Base-by-base conservation (phyloP, 371 early-diverging fungal genomes). In the Syncephalis fuscata region DNA sequence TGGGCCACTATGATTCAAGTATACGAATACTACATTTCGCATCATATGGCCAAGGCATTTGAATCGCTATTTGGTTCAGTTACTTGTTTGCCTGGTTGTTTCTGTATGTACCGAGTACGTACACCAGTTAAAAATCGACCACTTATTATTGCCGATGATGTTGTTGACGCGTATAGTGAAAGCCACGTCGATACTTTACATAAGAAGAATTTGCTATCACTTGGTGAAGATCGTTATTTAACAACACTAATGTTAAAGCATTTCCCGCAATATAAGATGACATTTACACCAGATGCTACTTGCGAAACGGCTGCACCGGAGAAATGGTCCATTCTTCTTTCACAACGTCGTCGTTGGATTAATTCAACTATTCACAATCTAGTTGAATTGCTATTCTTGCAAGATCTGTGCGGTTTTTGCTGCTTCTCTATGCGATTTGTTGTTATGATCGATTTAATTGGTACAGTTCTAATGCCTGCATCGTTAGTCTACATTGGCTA, bases 211-310 rank as follows among this genome's bases (percentile, higher is more conserved):
- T 63, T 84, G 63, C 75, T 81, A 51, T 73, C 70, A 25, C 64
- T 88, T 45, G 88, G 85, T 39, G 86, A 88, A 64, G 88, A 88
- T 61, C 80, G 88, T 22, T 94, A 91, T 56, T 65, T 96, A 61
- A 99, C 99, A 0, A 99, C 99, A 0, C 71, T 99, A 21, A 86
- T 99, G 74, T 70, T 99, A 55, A 99, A 99, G 65, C 85, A 95
- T 57, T 99, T 98, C 71, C 95, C 98, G 45, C 83, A 88, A 62
- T 82, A 87, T 71, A 95, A 95, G 67, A 87, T 90, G 67, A 88
- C 90, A 47, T 99, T 99, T 64, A 86, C 91, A 2, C 77, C 94
- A 0, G 82, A 88, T 50, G 99, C 99, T 5, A 77, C 83, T 56
- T 97, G 98, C 61, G 74, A 75, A 60, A 99, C 99, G n/a, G 80